Evolutionary conservation across 176 grass and related monocot species (phyloP), one percentile per base, ranked within the genome.

Genomic region (Hyparrhenia diplandra): DNA sequence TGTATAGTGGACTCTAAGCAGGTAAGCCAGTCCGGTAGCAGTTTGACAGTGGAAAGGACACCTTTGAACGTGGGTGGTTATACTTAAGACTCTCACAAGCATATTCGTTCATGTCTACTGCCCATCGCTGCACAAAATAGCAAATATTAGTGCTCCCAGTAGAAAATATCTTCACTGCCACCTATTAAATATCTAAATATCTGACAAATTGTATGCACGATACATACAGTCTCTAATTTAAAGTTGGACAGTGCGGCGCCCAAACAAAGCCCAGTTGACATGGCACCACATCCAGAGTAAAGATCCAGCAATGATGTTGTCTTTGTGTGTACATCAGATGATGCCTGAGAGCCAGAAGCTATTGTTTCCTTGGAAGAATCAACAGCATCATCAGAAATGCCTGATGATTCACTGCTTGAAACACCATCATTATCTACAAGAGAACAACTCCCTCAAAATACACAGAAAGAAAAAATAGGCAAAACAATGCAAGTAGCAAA

Each of bases 271-370:
- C 86, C 83, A 10, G 90, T 93, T 4, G 86, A 97, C 90, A 97
- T 92, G 37, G 77, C 93, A 3, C 88, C 93, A 49, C 90, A 97
- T 13, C 90, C 88, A n/a, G 85, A 92, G 67, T 93, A 97, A 46
- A 97, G 86, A 36, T 97, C 90, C 27, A 97, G 52, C 40, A 97
- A 74, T 3, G 75, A 78, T 39, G 74, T 2, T 8, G 68, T 52
- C 57, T 87, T 83, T 10, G 58, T 83, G 61, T 79, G 79, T 34
- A 8, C 65, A 45, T 21, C 81, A 42, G 68, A 76, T 70, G 54
- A 7, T 35, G 25, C 16, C 10, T 40, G 75, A 37, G 25, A 39
- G 23, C 86, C 51, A 51, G 51, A 30, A 42, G 39, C 47, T 11
- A 21, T 13, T 74, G 88, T 83, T 23, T 36, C 57, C 42, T 74